phyloP scores from a whole-genome alignment of 768 basidiomycete species.

The Lentinula detonsa region DNA sequence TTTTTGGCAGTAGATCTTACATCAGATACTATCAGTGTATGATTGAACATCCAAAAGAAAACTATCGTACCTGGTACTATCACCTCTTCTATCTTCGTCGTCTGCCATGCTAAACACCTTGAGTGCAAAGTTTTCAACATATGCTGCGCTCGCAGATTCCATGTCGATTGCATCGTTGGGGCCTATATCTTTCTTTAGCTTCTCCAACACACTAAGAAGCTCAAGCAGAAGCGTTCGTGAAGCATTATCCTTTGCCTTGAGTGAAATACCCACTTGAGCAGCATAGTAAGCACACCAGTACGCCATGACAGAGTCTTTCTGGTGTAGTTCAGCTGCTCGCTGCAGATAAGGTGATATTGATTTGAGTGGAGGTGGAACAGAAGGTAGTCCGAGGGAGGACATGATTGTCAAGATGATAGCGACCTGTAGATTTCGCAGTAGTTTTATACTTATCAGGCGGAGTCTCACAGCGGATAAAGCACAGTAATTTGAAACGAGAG shows the following conservation, averaged over 20 bases:
- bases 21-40: constrained; percentile 7
- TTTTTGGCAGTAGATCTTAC: constrained; percentile 84
- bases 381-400: constrained; percentile 43
- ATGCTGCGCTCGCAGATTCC: constrained; percentile 79
- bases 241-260: constrained; percentile 58
- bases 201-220: constrained; percentile 74
- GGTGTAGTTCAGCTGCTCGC: constrained; percentile 81
- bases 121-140: constrained; percentile 93
- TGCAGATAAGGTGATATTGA: constrained; percentile 76
- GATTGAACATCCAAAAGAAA: neutral
- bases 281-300: constrained; percentile 98
- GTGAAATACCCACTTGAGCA: constrained; percentile 76
- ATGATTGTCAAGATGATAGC: constrained; percentile 12
- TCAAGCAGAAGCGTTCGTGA: constrained; percentile 67
- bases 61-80: constrained; percentile 59
- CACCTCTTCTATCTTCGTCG: constrained; percentile 80
- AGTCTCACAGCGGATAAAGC: neutral
- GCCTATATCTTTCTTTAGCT: constrained; percentile 70
- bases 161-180: constrained; percentile 75
- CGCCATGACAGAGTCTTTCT: constrained; percentile 79
- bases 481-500: neutral
- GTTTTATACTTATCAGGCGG: neutral
- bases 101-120: constrained; percentile 87
- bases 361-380: constrained; percentile 56
- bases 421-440: neutral